Evolutionary conservation across 257 asterid species (phyloP).

Genomic region (Euphrasia confusa): DNA sequence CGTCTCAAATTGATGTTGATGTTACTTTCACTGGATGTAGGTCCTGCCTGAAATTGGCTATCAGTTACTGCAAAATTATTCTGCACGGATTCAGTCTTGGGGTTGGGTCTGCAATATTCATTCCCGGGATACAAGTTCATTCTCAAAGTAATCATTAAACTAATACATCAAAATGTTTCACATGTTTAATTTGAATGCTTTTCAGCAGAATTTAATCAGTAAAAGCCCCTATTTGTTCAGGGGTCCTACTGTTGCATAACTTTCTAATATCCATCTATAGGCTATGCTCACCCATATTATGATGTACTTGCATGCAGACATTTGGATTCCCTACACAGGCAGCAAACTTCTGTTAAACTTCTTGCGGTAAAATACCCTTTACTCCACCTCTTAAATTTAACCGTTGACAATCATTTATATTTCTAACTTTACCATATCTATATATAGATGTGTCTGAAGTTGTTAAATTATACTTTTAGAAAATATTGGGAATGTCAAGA

Average conservation of each 20-base stretch:
- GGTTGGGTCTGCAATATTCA: slow-evolving; percentile 91
- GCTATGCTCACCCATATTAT: slow-evolving; percentile 21
- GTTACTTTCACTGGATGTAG: slow-evolving; percentile 35
- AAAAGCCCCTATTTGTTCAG: neutral
- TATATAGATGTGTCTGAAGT: slow-evolving; percentile 6
- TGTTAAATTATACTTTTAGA: neutral
- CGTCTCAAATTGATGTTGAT: slow-evolving; percentile 22
- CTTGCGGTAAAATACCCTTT: slow-evolving; percentile 60
- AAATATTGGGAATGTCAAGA: neutral
- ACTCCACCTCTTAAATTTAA: slow-evolving; percentile 20
- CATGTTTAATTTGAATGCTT: slow-evolving; percentile 14
- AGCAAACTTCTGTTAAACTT: slow-evolving; percentile 62
- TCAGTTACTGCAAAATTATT: slow-evolving; percentile 80
- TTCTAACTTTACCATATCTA: slow-evolving; percentile 6
- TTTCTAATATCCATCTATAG: slow-evolving; percentile 2
- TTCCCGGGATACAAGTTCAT: slow-evolving; percentile 58
- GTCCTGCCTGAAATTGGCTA: slow-evolving; percentile 85
- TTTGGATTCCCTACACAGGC: slow-evolving; percentile 63
- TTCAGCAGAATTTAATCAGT: slow-evolving; percentile 14
- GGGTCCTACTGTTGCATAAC: slow-evolving; percentile 24
- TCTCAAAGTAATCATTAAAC: slow-evolving; percentile 47
- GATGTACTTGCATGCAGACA: slow-evolving; percentile 45
- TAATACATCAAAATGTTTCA: slow-evolving; percentile 12
- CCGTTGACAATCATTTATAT: slow-evolving; percentile 2
- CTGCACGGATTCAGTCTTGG: slow-evolving; percentile 70